Percentiles rank a stretch among this genome's conserved stretches.
These are phyloP conservation scores for Euphorbia peplus DNA, from an alignment of 345 rosid genomes.

Conservation along the genomic window DNA sequence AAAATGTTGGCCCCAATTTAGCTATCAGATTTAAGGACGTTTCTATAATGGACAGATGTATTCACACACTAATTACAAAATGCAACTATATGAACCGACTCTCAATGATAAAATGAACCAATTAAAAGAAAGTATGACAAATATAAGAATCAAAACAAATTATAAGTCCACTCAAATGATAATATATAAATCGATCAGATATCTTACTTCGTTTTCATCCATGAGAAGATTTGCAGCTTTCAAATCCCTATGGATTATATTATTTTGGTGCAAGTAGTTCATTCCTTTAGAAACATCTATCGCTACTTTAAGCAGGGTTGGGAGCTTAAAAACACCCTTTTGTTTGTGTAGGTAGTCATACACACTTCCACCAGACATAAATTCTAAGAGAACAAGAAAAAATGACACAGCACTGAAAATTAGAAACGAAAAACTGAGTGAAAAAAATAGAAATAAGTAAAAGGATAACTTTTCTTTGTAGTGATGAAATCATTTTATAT, in stretches of 20 bases:
- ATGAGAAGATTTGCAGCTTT: conserved; percentile 93
- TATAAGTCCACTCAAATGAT: neutral
- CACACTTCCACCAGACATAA: conserved; percentile 97
- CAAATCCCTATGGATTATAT: conserved; percentile 95
- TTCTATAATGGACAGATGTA: neutral
- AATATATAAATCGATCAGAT: conserved; percentile 1
- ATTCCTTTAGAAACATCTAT: conserved; percentile 96
- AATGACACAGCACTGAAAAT: neutral
- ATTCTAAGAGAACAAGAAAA: conserved; percentile 42
- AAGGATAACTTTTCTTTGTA: neutral
- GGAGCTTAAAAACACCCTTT: conserved; percentile 86
- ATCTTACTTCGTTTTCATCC: conserved; percentile 95
- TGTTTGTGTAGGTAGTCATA: conserved; percentile 97
- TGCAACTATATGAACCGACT: neutral
- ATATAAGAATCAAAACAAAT: neutral
- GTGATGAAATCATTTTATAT: conserved; percentile 6
- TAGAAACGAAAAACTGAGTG: conserved; percentile 6
- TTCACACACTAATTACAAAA: neutral
- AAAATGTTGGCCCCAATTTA: no score
- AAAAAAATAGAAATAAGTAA: neutral
- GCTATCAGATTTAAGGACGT: neutral
- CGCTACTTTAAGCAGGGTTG: conserved; percentile 78
- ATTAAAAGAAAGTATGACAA: neutral
- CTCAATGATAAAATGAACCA: neutral
- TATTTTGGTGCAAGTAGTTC: conserved; percentile 92